Evolutionary conservation across 2,329 filamentous ascomycete genomes (phyloP), one percentile per base, ranked within the genome.

Genomic region (Aspergillus sojae): DNA sequence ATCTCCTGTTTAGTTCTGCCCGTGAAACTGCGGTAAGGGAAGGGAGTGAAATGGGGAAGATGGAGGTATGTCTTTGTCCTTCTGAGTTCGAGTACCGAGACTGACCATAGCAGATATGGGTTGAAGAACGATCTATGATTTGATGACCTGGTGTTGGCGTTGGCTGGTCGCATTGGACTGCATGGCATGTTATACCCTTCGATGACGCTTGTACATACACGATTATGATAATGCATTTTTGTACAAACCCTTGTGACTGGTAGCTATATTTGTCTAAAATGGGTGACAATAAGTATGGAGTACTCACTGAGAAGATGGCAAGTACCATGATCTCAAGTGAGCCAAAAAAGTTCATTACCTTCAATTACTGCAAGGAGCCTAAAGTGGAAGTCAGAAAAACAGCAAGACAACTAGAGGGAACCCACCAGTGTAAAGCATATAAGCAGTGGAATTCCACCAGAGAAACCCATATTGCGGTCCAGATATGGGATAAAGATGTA

Each of bases 11-110:
- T 60, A 85, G 87, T 76, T 86, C 83, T 54, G 89, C 89, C 7
- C 91, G 88, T 77, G 85, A 86, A 57, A 81, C 82, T 63, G 93
- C 91, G 55, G 87, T 84, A 79, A 91, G 87, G 77, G 90, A 94
- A 75, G 87, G 89, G 71, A 84, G 85, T 66, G 94, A 96, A 67
- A 91, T 93, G 82, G 93, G 92, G 58, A 97, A 97, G 85, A 89
- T 97, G 88, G 95, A 98, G 88, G 93, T 97, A 78, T 86, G 91
- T 83, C 65, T 63, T 62, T 57, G 36, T 48, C 50, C 45, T 19
- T 19, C 21, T 50, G 1, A 19, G 12, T 45, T 53, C 16, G 28
- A 39, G 36, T n/a, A 62, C 43, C n/a, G 21, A 59, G n/a, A 50
- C 67, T 67, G 58, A 67, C 34, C 14, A 11, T 30, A 39, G 16